Evolutionary conservation across 768 basidiomycete species (phyloP), one percentile per base, ranked within the genome.

Genomic region (Postia placenta): DNA sequence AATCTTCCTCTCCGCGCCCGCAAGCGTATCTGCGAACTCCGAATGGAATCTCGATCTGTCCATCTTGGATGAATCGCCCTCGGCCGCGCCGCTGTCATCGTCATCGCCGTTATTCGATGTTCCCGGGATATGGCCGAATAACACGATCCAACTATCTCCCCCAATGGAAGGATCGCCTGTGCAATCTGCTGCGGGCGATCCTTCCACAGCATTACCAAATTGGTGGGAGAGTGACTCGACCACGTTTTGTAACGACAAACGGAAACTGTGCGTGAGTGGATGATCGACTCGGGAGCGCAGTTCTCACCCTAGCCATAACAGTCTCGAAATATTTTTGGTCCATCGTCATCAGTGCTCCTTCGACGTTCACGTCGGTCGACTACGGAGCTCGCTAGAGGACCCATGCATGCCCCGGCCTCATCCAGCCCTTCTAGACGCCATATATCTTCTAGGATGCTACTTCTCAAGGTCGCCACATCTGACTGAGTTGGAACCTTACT

Each of bases 291-390:
- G 7, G 30, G 9, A 33, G 30, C 30, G 30, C 35, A 22, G 26
- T 12, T 39, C 39, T 47, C 23, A 52, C 46, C 17, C 35, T 36
- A 26, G 27, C 28, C 7, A n/a, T n/a, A n/a, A 38, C 51, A 83
- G 82, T 25, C 62, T 83, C 43, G 70, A 77, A 30, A 69, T 77
- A 12, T 82, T 83, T 62, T 66, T 80, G 47, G 66, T 67, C 5
- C 80, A 82, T 58, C 70, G 74, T 45, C 74, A 79, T 54, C 80
- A 82, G 57, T 81, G 78, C 54, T 75, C 73, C 58, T 80, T 79
- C 59, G 77, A 78, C 57, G 67, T 74, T 35, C 70, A 76, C 58
- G 65, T 74, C 43, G 69, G 64, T 48, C 65, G 72, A 38, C 76
- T 76, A 63, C 61, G 63, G 42, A 67, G 65, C n/a, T 67, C 66